These are phyloP conservation scores for Biancaea sappan DNA, from an alignment of 306 rosid genomes.

Conservation along the genomic window DNA sequence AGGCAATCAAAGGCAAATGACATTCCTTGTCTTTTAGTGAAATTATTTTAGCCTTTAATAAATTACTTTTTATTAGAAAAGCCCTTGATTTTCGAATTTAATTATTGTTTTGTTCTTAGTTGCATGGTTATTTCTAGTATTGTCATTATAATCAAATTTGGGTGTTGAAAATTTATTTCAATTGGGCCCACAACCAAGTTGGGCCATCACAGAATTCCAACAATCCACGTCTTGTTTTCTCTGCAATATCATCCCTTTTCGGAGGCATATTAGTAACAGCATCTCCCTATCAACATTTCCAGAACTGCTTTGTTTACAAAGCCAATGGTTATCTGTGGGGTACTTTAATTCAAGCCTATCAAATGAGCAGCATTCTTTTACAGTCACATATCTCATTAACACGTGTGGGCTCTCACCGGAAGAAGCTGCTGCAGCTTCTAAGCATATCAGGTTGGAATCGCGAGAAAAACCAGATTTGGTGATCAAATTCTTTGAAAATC, in stretches of 20 bases:
- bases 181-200: no score
- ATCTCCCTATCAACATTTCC: not conserved
- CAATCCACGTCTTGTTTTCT: not conserved
- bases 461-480: not conserved
- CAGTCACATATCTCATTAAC: not conserved
- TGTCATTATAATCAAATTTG: no score
- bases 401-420: constrained; percentile 9
- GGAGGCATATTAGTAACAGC: not conserved
- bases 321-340: no score
- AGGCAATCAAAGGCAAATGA: no score
- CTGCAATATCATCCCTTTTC: not conserved
- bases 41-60: no score
- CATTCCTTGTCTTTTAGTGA: no score
- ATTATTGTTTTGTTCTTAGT: no score
- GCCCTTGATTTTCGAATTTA: no score
- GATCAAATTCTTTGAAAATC: not conserved
- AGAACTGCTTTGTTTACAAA: not conserved
- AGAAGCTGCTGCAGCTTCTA: not conserved
- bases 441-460: not conserved
- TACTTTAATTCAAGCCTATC: not conserved
- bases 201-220: no score
- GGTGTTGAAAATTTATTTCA: no score
- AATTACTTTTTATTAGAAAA: no score
- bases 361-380: not conserved
- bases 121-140: no score